These are phyloP conservation scores for Phytophthora boehmeriae DNA, from an alignment of 352 stramenopile genomes.

Conservation along the genomic window DNA sequence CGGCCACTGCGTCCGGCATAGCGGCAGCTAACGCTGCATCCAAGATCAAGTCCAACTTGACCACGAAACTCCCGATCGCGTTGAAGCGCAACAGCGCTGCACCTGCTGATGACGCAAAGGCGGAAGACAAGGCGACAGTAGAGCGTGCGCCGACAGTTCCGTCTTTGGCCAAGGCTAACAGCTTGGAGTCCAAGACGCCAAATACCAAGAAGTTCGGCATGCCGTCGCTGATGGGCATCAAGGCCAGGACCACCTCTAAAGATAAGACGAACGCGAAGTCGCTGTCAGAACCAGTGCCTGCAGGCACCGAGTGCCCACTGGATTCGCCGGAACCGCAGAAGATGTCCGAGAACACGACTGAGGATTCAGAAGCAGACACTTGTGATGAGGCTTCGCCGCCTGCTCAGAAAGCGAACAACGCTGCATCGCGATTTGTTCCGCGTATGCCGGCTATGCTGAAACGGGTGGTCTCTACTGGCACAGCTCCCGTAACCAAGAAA, in stretches of 20 bases:
- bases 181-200: slow-evolving; percentile 23
- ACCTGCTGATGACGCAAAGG: not conserved
- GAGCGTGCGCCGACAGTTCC: slow-evolving; percentile 7
- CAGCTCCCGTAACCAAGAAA: slow-evolving; percentile 13
- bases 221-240: slow-evolving; percentile 35
- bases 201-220: slow-evolving; percentile 31
- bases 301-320: not conserved
- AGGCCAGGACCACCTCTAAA: slow-evolving; percentile 23
- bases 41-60: slow-evolving; percentile 40
- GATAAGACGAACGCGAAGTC: slow-evolving; percentile 28
- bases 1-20: slow-evolving; percentile 44
- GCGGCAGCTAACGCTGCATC: slow-evolving; percentile 35
- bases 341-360: slow-evolving; percentile 14
- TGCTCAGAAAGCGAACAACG: slow-evolving; percentile 27
- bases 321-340: slow-evolving; percentile 20
- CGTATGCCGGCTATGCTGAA: slow-evolving; percentile 66
- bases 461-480: slow-evolving; percentile 45
- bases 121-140: slow-evolving; percentile 11
- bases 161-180: slow-evolving; percentile 26
- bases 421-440: slow-evolving; percentile 59
- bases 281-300: slow-evolving; percentile 3
- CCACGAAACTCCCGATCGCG: slow-evolving; percentile 33
- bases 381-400: slow-evolving; percentile 7
- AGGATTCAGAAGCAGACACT: slow-evolving; percentile 14
- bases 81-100: slow-evolving; percentile 24